Evolutionary conservation across 768 basidiomycete species (phyloP), one percentile per base, ranked within the genome.

Genomic region (Infundibulicybe gibba): DNA sequence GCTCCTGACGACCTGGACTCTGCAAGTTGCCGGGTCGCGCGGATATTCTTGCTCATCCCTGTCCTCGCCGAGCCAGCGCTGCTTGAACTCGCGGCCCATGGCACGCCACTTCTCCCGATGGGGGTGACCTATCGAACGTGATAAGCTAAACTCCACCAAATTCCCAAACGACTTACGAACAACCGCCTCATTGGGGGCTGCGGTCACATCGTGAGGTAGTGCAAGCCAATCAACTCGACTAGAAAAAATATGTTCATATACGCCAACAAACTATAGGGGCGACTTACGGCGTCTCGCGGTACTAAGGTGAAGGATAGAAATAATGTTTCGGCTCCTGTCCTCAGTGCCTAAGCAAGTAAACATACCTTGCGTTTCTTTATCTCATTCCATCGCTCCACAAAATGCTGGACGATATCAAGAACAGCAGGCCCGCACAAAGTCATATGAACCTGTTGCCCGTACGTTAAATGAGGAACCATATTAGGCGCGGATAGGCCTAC

Each of bases 351-450:
- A 16, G 19, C 33, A n/a, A 33, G 64, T 25, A 4, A 8, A 25
- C 25, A 38, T 56, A 83, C 86, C 66, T 76, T 94, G 57, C 88
- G 78, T 58, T 81, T 84, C 76, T 92, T 92, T 52, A 94, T 68
- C 57, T 91, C 89, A 57, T 94, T 93, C 90, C 90, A 93, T 16
- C 91, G 75, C 63, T 97, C 95, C 11, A 87, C 71, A 50, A 95
- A 99, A 69, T 97, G 94, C 64, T 97, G 94, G 12, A 84, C 80
- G 15, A 98, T 79, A 59, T 99, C 97, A 47, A 98, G 73, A 4
- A 97, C 94, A 13, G 78, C 83, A 2, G 90, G 79, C 6, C 87
- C 97, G 12, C 75, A 69, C 17, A 94, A 66, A 3, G 90, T 92
- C 85, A 90, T 88, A 61, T 94, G 93, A 11, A 87, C 77, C 84